Conservation (phyloP, 2,329 filamentous ascomycete species). For the Fusarium sublunatum region DNA sequence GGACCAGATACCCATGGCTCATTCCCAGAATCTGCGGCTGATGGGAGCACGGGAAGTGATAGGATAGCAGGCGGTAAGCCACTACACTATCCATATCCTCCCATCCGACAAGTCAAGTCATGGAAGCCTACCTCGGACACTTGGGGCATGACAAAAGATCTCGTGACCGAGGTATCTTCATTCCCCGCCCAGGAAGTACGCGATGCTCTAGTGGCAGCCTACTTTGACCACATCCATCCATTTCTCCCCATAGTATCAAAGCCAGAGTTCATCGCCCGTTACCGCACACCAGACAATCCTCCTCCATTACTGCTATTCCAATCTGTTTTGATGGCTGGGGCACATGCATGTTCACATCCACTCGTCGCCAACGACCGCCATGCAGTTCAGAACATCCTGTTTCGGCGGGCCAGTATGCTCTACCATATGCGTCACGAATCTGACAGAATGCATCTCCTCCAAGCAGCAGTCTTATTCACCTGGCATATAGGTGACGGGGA, state of each 20-base stretch:
- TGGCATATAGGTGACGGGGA: slow-evolving; percentile 44
- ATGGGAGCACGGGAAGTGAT: slow-evolving; percentile 31
- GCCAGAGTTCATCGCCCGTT: slow-evolving; percentile 41
- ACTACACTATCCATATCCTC: slow-evolving; percentile 43
- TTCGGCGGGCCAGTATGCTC: slow-evolving; percentile 41
- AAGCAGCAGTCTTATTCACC: slow-evolving; percentile 40
- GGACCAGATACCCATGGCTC: slow-evolving; percentile 34
- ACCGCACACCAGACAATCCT: slow-evolving; percentile 37
- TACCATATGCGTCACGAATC: slow-evolving; percentile 45
- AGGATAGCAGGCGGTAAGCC: slow-evolving; percentile 12
- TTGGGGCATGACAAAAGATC: slow-evolving; percentile 40
- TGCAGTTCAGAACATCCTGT: slow-evolving; percentile 44
- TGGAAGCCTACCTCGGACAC: slow-evolving; percentile 39
- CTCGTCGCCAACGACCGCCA: slow-evolving; percentile 42
- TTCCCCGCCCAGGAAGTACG: slow-evolving; percentile 44
- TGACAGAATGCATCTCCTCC: slow-evolving; percentile 41
- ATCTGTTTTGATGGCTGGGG: slow-evolving; percentile 42
- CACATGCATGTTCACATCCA: slow-evolving; percentile 40
- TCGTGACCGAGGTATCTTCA: slow-evolving; percentile 38
- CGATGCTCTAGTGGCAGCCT: slow-evolving; percentile 37
- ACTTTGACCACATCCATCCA: slow-evolving; percentile 44
- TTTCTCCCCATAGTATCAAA: slow-evolving; percentile 42
- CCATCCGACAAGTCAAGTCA: slow-evolving; percentile 39
- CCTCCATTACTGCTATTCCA: slow-evolving; percentile 39
- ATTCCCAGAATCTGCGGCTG: slow-evolving; percentile 19